Percentiles rank a stretch among this genome's conserved stretches.
Conservation (phyloP, 2,329 filamentous ascomycete species). For the Tolypocladium endophyticum region DNA sequence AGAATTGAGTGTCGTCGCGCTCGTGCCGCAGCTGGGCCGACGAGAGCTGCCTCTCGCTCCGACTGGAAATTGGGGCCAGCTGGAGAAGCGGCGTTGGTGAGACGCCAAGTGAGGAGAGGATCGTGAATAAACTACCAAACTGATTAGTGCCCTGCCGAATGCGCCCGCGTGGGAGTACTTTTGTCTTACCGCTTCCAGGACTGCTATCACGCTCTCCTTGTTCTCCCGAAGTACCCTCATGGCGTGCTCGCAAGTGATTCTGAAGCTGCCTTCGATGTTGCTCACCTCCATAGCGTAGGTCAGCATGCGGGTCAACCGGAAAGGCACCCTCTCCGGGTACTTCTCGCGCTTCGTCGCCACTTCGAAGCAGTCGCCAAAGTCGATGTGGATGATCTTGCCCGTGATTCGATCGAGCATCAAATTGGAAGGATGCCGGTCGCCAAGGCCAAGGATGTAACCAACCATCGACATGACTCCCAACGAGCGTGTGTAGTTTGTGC, state of each 20-base stretch:
- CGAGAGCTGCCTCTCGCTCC: constrained; percentile 45
- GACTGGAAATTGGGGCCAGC: constrained; percentile 57
- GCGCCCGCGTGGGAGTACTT: too few species aligned
- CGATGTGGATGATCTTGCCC: constrained; percentile 95
- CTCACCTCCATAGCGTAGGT: constrained; percentile 99
- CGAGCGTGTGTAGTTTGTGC: constrained; percentile 97
- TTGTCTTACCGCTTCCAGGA: constrained; percentile 81
- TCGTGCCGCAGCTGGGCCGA: constrained; percentile 35
- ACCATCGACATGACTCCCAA: constrained; percentile 99
- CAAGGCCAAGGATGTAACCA: constrained; percentile 95
- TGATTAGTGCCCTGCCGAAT: background rate
- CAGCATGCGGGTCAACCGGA: constrained; percentile 96
- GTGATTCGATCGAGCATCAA: constrained; percentile 94
- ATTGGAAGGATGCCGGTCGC: constrained; percentile 95
- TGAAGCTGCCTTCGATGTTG: constrained; percentile 98
- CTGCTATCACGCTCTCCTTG: constrained; percentile 97
- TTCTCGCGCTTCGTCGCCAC: constrained; percentile 99
- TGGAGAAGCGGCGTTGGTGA: constrained; percentile 55
- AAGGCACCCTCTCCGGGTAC: constrained; percentile 93
- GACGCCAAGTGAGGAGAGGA: constrained; percentile 93
- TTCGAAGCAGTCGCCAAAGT: constrained; percentile 99
- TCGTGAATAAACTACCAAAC: constrained; percentile 83
- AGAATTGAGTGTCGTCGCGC: constrained; percentile 60
- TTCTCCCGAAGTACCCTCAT: constrained; percentile 96
- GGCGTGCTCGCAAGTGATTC: constrained; percentile 95